A percentile compares a stretch with the other conserved stretches of the same genome.
Evolutionary conservation across 2,329 filamentous ascomycete species (phyloP).

Genomic region (Ceratocystis alfenasii): DNA sequence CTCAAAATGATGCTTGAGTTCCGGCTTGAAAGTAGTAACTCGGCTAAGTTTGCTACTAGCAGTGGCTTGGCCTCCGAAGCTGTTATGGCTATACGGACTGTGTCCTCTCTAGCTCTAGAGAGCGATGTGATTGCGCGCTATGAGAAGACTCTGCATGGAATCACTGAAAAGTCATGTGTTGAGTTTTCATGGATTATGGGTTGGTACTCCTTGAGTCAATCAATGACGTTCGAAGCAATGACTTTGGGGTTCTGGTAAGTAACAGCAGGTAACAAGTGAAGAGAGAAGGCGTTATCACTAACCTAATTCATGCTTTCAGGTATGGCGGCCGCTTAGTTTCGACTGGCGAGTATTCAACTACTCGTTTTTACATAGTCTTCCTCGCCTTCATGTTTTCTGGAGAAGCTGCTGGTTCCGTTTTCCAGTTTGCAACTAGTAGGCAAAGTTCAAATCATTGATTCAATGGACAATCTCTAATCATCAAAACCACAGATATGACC

Average conservation of each 20-base stretch:
- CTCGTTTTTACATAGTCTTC: conserved; percentile 41
- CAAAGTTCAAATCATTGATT: neutral
- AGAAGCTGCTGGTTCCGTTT: conserved; percentile 34
- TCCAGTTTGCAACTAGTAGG: conserved; percentile 37
- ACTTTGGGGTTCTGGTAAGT: conserved; percentile 32
- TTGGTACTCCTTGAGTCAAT: conserved; percentile 34
- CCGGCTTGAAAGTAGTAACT: conserved; percentile 36
- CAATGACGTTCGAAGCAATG: conserved; percentile 32
- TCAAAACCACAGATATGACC: conserved; percentile 31
- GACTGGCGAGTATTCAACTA: conserved; percentile 36
- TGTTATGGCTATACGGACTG: conserved; percentile 38
- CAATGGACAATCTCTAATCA: neutral
- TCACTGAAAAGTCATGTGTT: conserved; percentile 28
- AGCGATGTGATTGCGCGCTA: conserved; percentile 32
- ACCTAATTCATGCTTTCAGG: conserved; percentile 23
- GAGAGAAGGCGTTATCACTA: neutral
- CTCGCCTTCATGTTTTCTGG: conserved; percentile 38
- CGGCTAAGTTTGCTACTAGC: conserved; percentile 35
- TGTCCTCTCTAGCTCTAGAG: conserved; percentile 39
- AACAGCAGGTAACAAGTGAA: neutral
- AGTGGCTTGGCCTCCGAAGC: conserved; percentile 40
- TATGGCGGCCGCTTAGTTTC: conserved; percentile 34
- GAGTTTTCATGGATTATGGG: conserved; percentile 32
- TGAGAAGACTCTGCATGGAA: conserved; percentile 26
- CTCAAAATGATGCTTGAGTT: conserved; percentile 39